Evolutionary conservation across 306 rosid genomes (phyloP).

Genomic region (Medicago ruthenica): DNA sequence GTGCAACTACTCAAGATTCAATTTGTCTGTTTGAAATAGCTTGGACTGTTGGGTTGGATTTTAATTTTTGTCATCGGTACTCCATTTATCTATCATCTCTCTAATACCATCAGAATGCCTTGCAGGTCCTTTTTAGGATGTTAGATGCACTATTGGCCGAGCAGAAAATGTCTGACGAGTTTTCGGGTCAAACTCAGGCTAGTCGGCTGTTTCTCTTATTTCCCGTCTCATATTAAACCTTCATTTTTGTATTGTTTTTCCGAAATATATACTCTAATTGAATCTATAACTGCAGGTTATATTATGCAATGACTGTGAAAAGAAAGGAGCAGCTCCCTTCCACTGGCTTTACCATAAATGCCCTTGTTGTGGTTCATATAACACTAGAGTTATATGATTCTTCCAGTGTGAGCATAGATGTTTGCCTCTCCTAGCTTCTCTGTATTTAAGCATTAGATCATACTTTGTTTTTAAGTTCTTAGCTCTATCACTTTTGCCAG

Average conservation of each 20-base stretch:
- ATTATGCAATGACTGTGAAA: conserved; percentile 91
- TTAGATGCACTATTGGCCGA: conserved; percentile 81
- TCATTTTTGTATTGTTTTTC: conserved; percentile 9
- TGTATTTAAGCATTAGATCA: conserved; percentile 44
- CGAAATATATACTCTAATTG: conserved; percentile 26
- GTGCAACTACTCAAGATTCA: conserved; percentile 28
- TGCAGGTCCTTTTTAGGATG: conserved; percentile 83
- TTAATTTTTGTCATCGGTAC: conserved; percentile 31
- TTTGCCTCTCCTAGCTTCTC: conserved; percentile 46
- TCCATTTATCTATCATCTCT: conserved; percentile 29
- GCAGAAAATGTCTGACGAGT: conserved; percentile 72
- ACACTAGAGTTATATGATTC: conserved; percentile 74
- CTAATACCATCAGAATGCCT: conserved; percentile 35
- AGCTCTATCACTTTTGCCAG: conserved; percentile 26
- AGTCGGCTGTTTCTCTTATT: conserved; percentile 33
- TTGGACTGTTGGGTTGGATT: conserved; percentile 28
- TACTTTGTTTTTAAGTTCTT: conserved; percentile 30
- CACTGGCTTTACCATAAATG: conserved; percentile 95
- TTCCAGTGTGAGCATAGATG: conserved; percentile 39
- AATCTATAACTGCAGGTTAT: conserved; percentile 68
- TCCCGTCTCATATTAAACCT: conserved; percentile 15
- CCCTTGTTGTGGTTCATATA: conserved; percentile 80
- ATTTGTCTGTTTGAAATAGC: conserved; percentile 35
- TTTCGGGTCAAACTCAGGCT: conserved; percentile 74
- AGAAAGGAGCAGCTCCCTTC: conserved; percentile 78